A percentile compares a stretch with the other conserved stretches of the same genome.
These are phyloP conservation scores for Fusarium globosum DNA, from an alignment of 2,329 filamentous ascomycete genomes.

Conservation along the genomic window DNA sequence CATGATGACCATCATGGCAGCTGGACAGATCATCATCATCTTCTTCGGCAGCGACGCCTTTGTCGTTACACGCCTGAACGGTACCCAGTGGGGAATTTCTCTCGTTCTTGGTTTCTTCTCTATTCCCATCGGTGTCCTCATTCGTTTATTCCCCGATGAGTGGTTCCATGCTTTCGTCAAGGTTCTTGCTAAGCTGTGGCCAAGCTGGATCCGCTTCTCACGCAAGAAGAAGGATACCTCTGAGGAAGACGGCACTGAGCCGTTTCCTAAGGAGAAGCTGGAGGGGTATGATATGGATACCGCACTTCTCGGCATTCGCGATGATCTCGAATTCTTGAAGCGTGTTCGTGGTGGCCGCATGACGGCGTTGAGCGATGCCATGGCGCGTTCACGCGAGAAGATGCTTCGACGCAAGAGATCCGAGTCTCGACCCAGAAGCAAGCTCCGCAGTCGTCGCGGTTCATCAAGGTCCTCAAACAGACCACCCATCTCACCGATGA, in stretches of 20 bases:
- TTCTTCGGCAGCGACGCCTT: constrained; percentile 71
- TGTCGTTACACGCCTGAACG: constrained; percentile 70
- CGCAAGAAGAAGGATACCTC: constrained; percentile 29
- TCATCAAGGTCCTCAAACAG: constrained; percentile 36
- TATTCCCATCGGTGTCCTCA: constrained; percentile 76
- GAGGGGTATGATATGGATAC: constrained; percentile 35
- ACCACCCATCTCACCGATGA: constrained; percentile 38
- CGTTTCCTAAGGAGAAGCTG: constrained; percentile 16
- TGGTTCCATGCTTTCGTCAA: constrained; percentile 45
- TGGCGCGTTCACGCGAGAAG: constrained; percentile 29
- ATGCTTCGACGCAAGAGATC: constrained; percentile 37
- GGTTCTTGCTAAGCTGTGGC: constrained; percentile 22
- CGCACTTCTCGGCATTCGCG: constrained; percentile 31
- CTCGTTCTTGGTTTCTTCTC: constrained; percentile 81
- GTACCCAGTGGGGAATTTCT: constrained; percentile 82
- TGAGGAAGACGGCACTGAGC: constrained; percentile 23
- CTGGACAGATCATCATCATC: constrained; percentile 38
- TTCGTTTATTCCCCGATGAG: constrained; percentile 79
- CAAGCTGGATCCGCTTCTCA: constrained; percentile 26
- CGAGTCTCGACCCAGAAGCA: constrained; percentile 33
- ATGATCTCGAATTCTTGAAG: constrained; percentile 36
- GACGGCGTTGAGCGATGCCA: constrained; percentile 31
- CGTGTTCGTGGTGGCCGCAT: constrained; percentile 33
- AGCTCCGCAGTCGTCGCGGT: constrained; percentile 28
- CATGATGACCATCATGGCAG: constrained; percentile 48